phyloP scores from a whole-genome alignment of 148 eudicot species.

The Diospyros lotus region DNA sequence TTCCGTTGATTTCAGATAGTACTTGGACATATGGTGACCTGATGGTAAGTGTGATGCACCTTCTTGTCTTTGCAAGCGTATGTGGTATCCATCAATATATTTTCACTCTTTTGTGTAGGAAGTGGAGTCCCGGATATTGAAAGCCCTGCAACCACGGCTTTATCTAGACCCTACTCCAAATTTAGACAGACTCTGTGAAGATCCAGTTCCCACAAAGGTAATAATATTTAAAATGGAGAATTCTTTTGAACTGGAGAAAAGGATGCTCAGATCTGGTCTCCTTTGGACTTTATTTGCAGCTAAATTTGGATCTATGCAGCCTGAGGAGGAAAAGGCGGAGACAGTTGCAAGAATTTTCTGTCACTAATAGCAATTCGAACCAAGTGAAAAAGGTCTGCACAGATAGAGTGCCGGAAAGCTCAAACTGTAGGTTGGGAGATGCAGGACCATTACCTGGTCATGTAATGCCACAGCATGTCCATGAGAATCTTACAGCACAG shows the following conservation, averaged over 20 bases:
- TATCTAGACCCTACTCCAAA: slow-evolving; percentile 84
- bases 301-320: slow-evolving; percentile 57
- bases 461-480: slow-evolving; percentile 38
- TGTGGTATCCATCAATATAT: background rate
- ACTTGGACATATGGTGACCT: slow-evolving; percentile 96
- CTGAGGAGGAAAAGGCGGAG: slow-evolving; percentile 60
- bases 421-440: slow-evolving; percentile 50
- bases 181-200: slow-evolving; percentile 61
- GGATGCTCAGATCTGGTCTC: slow-evolving; percentile 12
- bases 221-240: slow-evolving; percentile 10
- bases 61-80: background rate
- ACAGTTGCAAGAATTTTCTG: slow-evolving; percentile 54
- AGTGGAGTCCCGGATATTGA: slow-evolving; percentile 89
- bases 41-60: slow-evolving; percentile 54
- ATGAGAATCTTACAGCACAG: slow-evolving; percentile 46
- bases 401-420: slow-evolving; percentile 60
- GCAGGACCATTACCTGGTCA: slow-evolving; percentile 38
- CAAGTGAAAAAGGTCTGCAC: slow-evolving; percentile 67
- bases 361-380: slow-evolving; percentile 42
- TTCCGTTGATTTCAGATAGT: slow-evolving; percentile 71
- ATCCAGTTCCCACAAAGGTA: slow-evolving; percentile 54
- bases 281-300: slow-evolving; percentile 42
- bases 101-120: slow-evolving; percentile 46
- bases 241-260: slow-evolving; percentile 11
- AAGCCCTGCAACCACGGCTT: slow-evolving; percentile 81